phyloP scores from a whole-genome alignment of 2,329 filamentous ascomycete genomes.

The Calonectria honghensis region DNA sequence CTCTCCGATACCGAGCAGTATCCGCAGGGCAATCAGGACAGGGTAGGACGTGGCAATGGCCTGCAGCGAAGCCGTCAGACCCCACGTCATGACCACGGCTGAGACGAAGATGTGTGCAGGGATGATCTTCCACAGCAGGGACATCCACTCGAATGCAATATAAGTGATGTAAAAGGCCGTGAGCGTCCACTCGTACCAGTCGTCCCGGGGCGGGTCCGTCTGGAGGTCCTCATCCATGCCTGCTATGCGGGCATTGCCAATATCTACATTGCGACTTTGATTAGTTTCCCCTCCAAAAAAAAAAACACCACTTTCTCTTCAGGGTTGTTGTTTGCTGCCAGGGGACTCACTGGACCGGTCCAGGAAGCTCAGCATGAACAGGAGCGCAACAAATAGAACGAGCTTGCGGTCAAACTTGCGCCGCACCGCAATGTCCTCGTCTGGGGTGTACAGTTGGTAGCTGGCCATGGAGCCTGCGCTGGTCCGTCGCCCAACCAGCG shows the following conservation, averaged over 20 bases:
- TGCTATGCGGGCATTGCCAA: constrained; percentile 78
- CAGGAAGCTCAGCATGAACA: constrained; percentile 90
- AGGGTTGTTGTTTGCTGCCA: not conserved
- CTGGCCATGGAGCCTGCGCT: constrained; percentile 60
- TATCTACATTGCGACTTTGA: constrained; percentile 64
- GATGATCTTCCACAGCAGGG: constrained; percentile 75
- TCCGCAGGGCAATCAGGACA: constrained; percentile 72
- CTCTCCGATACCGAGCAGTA: constrained; percentile 77
- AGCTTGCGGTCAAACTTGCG: constrained; percentile 85
- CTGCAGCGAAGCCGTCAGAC: constrained; percentile 85
- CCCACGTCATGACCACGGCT: constrained; percentile 84
- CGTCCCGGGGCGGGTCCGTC: constrained; percentile 64
- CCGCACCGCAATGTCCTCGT: constrained; percentile 84
- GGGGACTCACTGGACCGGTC: constrained; percentile 85
- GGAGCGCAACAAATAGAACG: constrained; percentile 85
- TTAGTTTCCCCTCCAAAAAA: not conserved
- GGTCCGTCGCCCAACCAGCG: constrained; percentile 48
- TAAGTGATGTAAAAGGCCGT: constrained; percentile 78
- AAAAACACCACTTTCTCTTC: not conserved
- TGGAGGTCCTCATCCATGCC: constrained; percentile 78
- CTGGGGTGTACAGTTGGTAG: constrained; percentile 69
- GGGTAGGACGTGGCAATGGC: constrained; percentile 78
- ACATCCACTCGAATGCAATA: constrained; percentile 80
- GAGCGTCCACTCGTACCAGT: constrained; percentile 77
- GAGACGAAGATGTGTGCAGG: constrained; percentile 77